phyloP scores from a whole-genome alignment of 2,329 filamentous ascomycete genomes.

The Aspergillus udagawae region DNA sequence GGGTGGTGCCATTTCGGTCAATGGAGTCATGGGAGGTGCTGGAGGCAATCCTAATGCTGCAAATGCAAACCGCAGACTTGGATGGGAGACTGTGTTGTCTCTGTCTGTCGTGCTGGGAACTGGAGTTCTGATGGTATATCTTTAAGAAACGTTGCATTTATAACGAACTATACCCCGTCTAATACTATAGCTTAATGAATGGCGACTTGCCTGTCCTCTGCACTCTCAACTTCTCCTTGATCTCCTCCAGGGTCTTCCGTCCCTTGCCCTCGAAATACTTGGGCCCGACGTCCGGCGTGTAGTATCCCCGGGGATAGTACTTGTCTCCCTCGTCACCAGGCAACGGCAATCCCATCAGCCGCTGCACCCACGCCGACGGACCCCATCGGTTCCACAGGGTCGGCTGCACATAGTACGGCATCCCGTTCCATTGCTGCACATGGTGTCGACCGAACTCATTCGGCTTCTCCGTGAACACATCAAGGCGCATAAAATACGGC shows the following conservation, averaged over 20 bases:
- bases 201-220: conserved; percentile 14
- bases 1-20: neutral
- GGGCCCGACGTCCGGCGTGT: conserved; percentile 59
- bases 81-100: neutral
- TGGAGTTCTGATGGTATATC: neutral
- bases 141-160: neutral
- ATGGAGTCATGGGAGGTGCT: neutral
- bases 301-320: conserved; percentile 48
- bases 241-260: conserved; percentile 20
- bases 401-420: conserved; percentile 62
- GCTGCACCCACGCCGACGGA: conserved; percentile 49
- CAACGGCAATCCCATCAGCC: conserved; percentile 44
- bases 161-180: conserved; percentile 47
- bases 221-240: conserved; percentile 41
- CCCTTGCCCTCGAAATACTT: conserved; percentile 51
- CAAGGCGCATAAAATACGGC: conserved; percentile 35
- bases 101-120: neutral
- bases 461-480: conserved; percentile 41
- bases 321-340: conserved; percentile 47
- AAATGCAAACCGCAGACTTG: neutral
- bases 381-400: conserved; percentile 62
- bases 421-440: conserved; percentile 52
- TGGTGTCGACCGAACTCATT: conserved; percentile 55
- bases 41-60: neutral
- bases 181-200: neutral